Evolutionary conservation across 2,329 filamentous ascomycete genomes (phyloP).

Genomic region (Exserohilum rostratum): DNA sequence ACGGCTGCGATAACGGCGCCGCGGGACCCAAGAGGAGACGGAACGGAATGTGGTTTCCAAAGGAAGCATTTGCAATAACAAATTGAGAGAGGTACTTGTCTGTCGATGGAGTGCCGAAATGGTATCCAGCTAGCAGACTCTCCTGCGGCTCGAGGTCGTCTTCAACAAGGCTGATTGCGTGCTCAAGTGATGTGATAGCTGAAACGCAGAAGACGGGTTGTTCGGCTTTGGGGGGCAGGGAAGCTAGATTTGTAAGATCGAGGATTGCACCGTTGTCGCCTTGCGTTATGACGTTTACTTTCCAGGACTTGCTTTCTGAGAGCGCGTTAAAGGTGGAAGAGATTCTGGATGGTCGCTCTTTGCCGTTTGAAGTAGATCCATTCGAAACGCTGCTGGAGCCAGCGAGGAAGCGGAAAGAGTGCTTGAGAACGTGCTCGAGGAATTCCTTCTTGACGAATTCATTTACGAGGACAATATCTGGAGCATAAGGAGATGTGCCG

Average conservation of each 20-base stretch:
- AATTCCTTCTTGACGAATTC: conserved; percentile 65
- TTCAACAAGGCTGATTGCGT: conserved; percentile 58
- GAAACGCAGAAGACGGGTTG: conserved; percentile 56
- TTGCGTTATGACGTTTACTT: conserved; percentile 28
- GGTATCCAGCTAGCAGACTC: conserved; percentile 56
- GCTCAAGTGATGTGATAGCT: conserved; percentile 58
- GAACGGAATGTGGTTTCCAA: conserved; percentile 64
- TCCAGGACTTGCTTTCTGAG: conserved; percentile 27
- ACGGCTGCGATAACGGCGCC: conserved; percentile 22
- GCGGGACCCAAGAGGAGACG: conserved; percentile 56
- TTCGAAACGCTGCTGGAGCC: conserved; percentile 17
- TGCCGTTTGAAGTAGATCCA: conserved; percentile 12
- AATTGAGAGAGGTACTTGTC: conserved; percentile 68
- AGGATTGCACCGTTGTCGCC: conserved; percentile 32
- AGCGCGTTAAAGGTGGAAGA: conserved; percentile 15
- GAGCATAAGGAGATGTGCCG: conserved; percentile 65
- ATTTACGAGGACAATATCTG: conserved; percentile 68
- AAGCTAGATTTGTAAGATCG: conserved; percentile 33
- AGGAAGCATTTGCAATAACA: conserved; percentile 57
- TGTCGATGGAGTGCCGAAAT: conserved; percentile 57
- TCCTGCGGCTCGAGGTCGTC: conserved; percentile 37
- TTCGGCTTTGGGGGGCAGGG: conserved; percentile 46
- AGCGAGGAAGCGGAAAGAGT: conserved; percentile 41
- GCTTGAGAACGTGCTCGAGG: conserved; percentile 55
- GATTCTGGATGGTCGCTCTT: conserved; percentile 11